Evolutionary conservation across 78 protist genomes (phyloP), one percentile per base, ranked within the genome.

Genomic region (Polysphondylium violaceum): DNA sequence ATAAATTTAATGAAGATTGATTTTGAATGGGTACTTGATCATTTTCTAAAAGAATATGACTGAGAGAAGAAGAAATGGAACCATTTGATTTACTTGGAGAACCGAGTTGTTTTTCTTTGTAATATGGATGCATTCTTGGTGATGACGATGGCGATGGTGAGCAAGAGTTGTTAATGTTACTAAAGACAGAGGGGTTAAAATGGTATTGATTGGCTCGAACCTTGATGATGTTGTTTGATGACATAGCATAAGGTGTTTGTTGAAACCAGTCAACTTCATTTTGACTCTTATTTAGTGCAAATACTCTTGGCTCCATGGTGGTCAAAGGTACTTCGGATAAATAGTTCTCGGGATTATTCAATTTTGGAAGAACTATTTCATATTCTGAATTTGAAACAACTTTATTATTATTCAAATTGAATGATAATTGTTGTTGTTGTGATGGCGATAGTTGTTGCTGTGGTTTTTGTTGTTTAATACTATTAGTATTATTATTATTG

Each of bases 351-450:
- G 78, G 78, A 29, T 50, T 72, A 72, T 50, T 72, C 8, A 76
- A 25, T 55, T 74, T 51, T 76, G 87, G 87, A 47, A 64, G 19
- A 11, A 47, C 47, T 2, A 75, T 58, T 40, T 74, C 38, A 44
- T 19, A 69, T 0, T 29, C 31, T 65, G 43, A 40, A 3, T 12
- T 40, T 61, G 69, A 5, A 33, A 19, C 16, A 58, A 21, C 19
- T 6, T 9, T 61, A 61, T 6, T 25, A 61, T 25, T 61, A 61
- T 61, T 5, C 16, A 16, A 5, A 61, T 67, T 41, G 31, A 3
- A n/a, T 41, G 0, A 41, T 4, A 25, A n/a, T 71, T 71, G 77
- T 51, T 47, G 77, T 71, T 50, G 77, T 72, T 29, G 51, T 72
- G 44, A 63, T 51, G 44, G 78, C 25, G 25, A 23, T 27, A 51